Evolutionary conservation across 2,329 filamentous ascomycete species (phyloP).

Genomic region (Trichoderma sp.): DNA sequence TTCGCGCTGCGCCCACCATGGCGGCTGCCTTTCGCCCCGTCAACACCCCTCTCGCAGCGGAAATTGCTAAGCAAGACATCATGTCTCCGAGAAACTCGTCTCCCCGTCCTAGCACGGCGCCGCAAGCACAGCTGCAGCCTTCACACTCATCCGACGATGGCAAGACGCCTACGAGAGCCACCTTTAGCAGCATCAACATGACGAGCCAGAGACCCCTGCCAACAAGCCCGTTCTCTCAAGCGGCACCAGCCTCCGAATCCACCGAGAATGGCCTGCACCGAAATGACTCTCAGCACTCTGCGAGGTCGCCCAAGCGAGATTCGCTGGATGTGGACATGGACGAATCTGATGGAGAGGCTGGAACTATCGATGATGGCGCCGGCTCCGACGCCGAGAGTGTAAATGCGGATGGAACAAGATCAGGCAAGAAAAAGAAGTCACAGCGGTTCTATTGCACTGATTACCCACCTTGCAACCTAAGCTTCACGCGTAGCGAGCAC

Average conservation of each 20-base stretch:
- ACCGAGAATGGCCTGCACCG: conserved; percentile 43
- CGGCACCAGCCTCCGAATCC: conserved; percentile 50
- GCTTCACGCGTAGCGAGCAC: conserved; percentile 95
- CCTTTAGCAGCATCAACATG: conserved; percentile 45
- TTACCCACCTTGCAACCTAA: conserved; percentile 89
- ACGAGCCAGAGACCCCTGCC: conserved; percentile 56
- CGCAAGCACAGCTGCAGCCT: conserved; percentile 34
- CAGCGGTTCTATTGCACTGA: conserved; percentile 96
- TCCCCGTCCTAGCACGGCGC: conserved; percentile 41
- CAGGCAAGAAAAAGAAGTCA: conserved; percentile 92
- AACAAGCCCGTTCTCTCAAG: conserved; percentile 53
- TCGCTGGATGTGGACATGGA: conserved; percentile 76
- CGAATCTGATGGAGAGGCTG: conserved; percentile 67
- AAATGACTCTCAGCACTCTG: conserved; percentile 62
- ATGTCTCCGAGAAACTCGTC: conserved; percentile 42
- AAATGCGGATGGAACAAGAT: conserved; percentile 64
- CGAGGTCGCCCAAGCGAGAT: conserved; percentile 55
- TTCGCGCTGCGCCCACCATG: conserved; percentile 39
- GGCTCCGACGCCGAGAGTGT: conserved; percentile 67
- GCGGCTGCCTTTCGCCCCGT: conserved; percentile 53
- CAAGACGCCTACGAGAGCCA: conserved; percentile 65
- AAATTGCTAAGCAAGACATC: conserved; percentile 39
- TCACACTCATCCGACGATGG: conserved; percentile 46
- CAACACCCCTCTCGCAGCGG: conserved; percentile 44
- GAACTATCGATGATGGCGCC: conserved; percentile 50